These are phyloP conservation scores for Phyllosticta ampelicida DNA, from an alignment of 2,329 filamentous ascomycete species.

Conservation along the genomic window DNA sequence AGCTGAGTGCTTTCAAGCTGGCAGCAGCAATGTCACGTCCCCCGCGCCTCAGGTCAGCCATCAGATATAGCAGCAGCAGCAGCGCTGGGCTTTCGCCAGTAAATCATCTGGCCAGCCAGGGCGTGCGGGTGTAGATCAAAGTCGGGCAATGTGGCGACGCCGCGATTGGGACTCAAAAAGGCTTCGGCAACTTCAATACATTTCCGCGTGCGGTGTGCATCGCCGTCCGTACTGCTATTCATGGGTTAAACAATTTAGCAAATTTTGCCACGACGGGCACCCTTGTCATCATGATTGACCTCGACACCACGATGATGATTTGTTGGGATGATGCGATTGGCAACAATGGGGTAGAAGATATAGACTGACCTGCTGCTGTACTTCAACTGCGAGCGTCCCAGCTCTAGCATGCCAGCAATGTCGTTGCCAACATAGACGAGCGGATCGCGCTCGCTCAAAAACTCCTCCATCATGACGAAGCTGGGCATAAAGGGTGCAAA, in stretches of 20 bases:
- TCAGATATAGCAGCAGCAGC: background rate
- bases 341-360: background rate
- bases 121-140: conserved; percentile 24
- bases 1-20: background rate
- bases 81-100: conserved; percentile 14
- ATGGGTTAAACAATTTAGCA: background rate
- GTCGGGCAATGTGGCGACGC: conserved; percentile 14
- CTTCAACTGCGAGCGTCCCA: conserved; percentile 3
- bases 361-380: background rate
- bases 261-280: background rate
- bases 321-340: background rate
- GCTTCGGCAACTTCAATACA: conserved; percentile 20
- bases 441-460: conserved; percentile 22
- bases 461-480: conserved; percentile 22
- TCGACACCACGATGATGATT: no score
- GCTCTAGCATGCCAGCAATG: conserved; percentile 17
- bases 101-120: conserved; percentile 24
- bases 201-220: background rate
- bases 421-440: conserved; percentile 27
- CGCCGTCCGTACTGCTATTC: background rate
- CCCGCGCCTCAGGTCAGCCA: background rate
- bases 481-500: conserved; percentile 29
- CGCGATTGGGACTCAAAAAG: conserved; percentile 16
- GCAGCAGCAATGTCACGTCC: background rate
- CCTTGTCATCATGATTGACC: background rate